phyloP scores from a whole-genome alignment of 352 stramenopile species.

The Pythium brassicae region DNA sequence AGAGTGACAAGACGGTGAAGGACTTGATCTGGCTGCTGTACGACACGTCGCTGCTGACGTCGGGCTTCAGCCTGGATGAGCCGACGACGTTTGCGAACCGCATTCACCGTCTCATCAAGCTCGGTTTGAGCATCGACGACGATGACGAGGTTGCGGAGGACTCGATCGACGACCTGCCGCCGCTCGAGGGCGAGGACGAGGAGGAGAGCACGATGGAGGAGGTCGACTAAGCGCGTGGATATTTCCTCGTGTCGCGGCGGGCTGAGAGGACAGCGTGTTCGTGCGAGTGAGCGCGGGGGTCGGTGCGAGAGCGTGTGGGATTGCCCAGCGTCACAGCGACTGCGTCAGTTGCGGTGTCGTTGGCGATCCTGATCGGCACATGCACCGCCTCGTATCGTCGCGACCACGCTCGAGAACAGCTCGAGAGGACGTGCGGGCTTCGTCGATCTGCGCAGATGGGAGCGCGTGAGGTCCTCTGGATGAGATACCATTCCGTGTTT shows the following conservation, averaged over 20 bases:
- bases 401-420: background rate
- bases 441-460: slow-evolving; percentile 1
- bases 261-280: too few species aligned
- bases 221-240: slow-evolving; percentile 91
- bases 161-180: slow-evolving; percentile 95
- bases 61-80: slow-evolving; percentile 98
- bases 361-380: background rate
- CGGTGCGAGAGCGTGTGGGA: background rate
- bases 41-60: slow-evolving; percentile 98
- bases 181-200: slow-evolving; percentile 94
- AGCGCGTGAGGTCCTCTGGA: slow-evolving; percentile 23
- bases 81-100: slow-evolving; percentile 98
- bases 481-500: slow-evolving; percentile 41
- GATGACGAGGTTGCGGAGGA: slow-evolving; percentile 94
- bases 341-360: slow-evolving; percentile 2
- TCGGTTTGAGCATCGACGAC: slow-evolving; percentile 98
- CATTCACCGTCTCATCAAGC: slow-evolving; percentile 99
- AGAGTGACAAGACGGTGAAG: slow-evolving; percentile 99
- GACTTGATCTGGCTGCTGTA: slow-evolving; percentile 99
- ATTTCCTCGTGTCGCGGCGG: background rate
- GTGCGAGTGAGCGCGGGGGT: background rate
- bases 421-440: background rate
- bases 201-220: slow-evolving; percentile 98
- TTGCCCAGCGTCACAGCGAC: background rate
- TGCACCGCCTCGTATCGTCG: too few species aligned